Evolutionary conservation across 2,329 filamentous ascomycete genomes (phyloP), one percentile per base, ranked within the genome.

Genomic region (Pseudocercospora fijiensis): DNA sequence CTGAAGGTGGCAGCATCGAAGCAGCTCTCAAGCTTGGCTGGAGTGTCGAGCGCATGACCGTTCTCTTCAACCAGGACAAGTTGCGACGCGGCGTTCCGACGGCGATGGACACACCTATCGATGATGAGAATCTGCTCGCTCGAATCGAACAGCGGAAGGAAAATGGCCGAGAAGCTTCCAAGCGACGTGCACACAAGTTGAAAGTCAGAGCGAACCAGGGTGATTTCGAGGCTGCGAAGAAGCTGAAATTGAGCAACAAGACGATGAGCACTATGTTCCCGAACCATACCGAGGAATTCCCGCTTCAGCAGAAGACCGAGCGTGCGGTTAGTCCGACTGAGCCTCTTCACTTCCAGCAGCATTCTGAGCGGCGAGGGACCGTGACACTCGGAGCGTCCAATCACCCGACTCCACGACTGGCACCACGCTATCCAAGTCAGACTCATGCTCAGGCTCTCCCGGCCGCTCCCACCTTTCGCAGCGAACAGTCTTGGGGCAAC

Each of bases 21-120:
- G 61, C 64, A 4, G 66, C 66, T 3, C 52, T 68, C 4, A 65
- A 64, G 61, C 66, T 68, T 9, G 66, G 66, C 49, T 68, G 66
- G 66, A 47, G 60, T 3, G 58, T 65, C 8, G 66, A 65, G 26
- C 61, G 64, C 3, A n/a, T 66, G 41, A 68, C 66, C 8, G 56
- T 61, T 16, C 37, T 68, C 22, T 68, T 57, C 61, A 68, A 68
- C 52, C 53, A 53, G n/a, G 45, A 63, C 18, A 68, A 68, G 53
- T 22, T 16, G 5, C 52, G 22, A n/a, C 51, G 57, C 9, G 66
- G 63, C 18, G 43, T 62, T 5, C 1, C 16, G 9, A 57, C 58
- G 26, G 30, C 13, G 1, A 28, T 37, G n/a, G 27, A 33, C 13
- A 24, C 65, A n/a, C 37, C 62, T 8, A 65, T 66, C 24, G 64